A percentile compares a stretch with the other conserved stretches of the same genome.
These are phyloP conservation scores for Viola odorata DNA, from an alignment of 345 rosid genomes.

Conservation along the genomic window DNA sequence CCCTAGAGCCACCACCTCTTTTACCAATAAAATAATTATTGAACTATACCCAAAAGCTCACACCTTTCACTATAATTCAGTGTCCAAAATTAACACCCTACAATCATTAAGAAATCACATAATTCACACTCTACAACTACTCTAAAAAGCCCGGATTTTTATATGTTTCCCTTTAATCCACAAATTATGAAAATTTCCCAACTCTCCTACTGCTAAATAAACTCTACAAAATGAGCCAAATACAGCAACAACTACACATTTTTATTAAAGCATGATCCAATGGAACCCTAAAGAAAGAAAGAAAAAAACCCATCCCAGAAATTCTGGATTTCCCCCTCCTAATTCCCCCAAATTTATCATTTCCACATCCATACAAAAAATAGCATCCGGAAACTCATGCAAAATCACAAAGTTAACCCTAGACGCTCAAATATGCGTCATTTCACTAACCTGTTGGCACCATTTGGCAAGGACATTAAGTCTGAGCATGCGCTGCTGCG, in stretches of 20 bases:
- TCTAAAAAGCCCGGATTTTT: not conserved
- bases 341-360: too few relatives aligned
- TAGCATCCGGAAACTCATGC: too few relatives aligned
- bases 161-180: too few relatives aligned
- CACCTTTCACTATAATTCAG: not conserved
- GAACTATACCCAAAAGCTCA: not conserved
- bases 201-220: too few relatives aligned
- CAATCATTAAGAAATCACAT: not conserved
- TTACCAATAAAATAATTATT: too few relatives aligned
- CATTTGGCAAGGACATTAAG: constrained; percentile 93
- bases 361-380: too few relatives aligned
- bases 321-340: too few relatives aligned
- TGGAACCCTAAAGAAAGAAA: not conserved
- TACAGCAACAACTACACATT: too few relatives aligned
- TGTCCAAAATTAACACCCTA: not conserved
- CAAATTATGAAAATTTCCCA: too few relatives aligned
- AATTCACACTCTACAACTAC: not conserved
- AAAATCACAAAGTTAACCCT: not conserved
- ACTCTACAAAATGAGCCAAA: too few relatives aligned
- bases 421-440: not conserved
- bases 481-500: constrained; percentile 92
- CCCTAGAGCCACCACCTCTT: too few relatives aligned
- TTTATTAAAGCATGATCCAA: too few relatives aligned
- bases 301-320: not conserved
- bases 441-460: constrained; percentile 81